Conservation (phyloP, 2,329 filamentous ascomycete species). For the Ramichloridium luteum region DNA sequence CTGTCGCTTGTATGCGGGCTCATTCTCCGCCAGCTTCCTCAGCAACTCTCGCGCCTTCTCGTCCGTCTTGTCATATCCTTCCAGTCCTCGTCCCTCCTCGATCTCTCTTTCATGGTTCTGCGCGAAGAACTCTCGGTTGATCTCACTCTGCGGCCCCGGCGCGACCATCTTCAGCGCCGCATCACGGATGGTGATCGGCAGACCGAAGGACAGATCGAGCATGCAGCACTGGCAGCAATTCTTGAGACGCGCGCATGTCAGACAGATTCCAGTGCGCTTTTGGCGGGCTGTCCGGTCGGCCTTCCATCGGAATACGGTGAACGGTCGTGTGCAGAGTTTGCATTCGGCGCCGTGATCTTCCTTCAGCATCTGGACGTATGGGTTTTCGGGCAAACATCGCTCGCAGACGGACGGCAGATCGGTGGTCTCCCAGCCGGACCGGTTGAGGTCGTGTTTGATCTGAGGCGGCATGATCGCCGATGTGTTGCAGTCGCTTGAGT, state of each 20-base stretch:
- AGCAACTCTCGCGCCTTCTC: conserved; percentile 89
- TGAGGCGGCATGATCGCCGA: conserved; percentile 59
- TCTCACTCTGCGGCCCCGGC: conserved; percentile 77
- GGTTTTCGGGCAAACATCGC: conserved; percentile 88
- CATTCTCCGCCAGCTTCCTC: conserved; percentile 72
- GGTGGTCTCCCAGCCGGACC: conserved; percentile 90
- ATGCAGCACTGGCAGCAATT: conserved; percentile 99
- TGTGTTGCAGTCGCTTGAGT: no score
- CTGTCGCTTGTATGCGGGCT: conserved; percentile 90
- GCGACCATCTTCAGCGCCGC: conserved; percentile 96
- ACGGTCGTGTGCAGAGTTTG: conserved; percentile 77
- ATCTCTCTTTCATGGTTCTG: conserved; percentile 95
- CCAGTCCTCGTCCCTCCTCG: conserved; percentile 75
- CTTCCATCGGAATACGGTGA: conserved; percentile 92
- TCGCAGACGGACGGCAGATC: conserved; percentile 85
- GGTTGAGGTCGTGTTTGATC: conserved; percentile 91
- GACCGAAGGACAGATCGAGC: conserved; percentile 89
- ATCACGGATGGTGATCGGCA: conserved; percentile 89
- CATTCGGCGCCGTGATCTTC: conserved; percentile 72
- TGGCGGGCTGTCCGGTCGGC: conserved; percentile 81
- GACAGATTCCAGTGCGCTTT: conserved; percentile 87
- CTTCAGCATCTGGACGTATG: conserved; percentile 98
- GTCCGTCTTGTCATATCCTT: conserved; percentile 93
- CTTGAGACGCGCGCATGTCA: conserved; percentile 92
- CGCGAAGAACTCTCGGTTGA: conserved; percentile 95